These are phyloP conservation scores for Solanum chilense DNA, from an alignment of 257 asterid species.

Conservation along the genomic window DNA sequence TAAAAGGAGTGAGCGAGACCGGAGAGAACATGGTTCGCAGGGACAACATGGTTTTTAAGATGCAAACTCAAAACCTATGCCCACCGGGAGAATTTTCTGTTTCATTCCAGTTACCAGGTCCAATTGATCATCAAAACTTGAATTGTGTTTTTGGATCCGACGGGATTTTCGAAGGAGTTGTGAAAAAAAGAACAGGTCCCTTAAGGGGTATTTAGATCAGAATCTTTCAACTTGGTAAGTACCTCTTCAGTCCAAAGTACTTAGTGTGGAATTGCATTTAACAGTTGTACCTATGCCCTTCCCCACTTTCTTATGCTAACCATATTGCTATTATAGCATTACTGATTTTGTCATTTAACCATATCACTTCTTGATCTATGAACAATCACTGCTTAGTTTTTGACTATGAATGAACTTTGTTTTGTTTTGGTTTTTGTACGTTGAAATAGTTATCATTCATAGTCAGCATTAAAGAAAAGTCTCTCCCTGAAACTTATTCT, in stretches of 20 bases:
- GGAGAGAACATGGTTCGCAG: conserved; percentile 16
- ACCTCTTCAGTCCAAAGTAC: background rate
- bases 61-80: conserved; percentile 33
- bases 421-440: background rate
- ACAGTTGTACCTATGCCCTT: background rate
- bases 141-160: conserved; percentile 24
- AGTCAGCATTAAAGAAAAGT: background rate
- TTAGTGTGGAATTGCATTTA: background rate
- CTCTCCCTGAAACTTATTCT: background rate
- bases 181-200: conserved; percentile 8
- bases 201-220: background rate
- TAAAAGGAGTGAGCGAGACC: conserved; percentile 20
- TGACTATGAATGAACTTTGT: background rate
- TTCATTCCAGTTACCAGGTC: conserved; percentile 38
- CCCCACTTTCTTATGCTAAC: background rate
- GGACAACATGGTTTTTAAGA: conserved; percentile 24
- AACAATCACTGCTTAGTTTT: background rate
- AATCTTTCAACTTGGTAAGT: background rate
- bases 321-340: background rate
- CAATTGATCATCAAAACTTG: conserved; percentile 17
- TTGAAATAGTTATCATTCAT: background rate
- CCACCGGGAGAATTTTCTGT: conserved; percentile 38
- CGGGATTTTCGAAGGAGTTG: conserved; percentile 37
- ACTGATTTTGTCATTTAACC: background rate
- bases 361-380: background rate